Evolutionary conservation across 2,329 filamentous ascomycete genomes (phyloP), one percentile per base, ranked within the genome.

Genomic region (Tothia fuscella): DNA sequence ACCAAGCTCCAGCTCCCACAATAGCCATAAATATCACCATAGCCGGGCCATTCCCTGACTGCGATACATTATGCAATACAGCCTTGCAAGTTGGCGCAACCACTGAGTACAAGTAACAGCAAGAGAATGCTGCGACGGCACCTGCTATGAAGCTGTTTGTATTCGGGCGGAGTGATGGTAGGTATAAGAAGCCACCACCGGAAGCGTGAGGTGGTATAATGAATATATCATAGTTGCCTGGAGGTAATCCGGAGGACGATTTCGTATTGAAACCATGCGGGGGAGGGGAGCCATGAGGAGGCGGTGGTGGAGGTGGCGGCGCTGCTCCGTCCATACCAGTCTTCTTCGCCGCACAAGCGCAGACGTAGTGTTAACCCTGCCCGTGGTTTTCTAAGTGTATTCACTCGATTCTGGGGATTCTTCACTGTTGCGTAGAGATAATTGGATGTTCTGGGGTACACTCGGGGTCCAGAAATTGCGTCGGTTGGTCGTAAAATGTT

Each of bases 161-260:
- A 54, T 91, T 84, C 16, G 85, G 82, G 55, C 81, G 75, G 47
- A 96, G 62, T 0, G 88, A 94, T 0, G 89, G 89, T n/a, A 96
- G 74, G 60, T 96, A 95, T 21, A 96, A 68, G 61, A 95, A 95
- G 25, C 89, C 89, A 0, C 79, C 77, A 41, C 89, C 89, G 5
- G 88, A 74, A 9, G 87, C 89, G 60, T 94, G 87, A 35, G 88
- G 85, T 6, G 89, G 89, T 54, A 96, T 88, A 58, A 95, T 82
- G 66, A 95, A 95, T 57, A 96, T 93, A 66, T 96, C 89, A 63
- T 94, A 96, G 58, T 91, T 93, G 42, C 89, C 88, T 1, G 82
- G 72, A 3, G 89, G 89, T 36, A 95, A 68, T 43, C 82, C 81
- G 20, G 68, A 67, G 39, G 76, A 71, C n/a, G 74, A 75, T 59